Base-by-base conservation (phyloP, 139 green algal genomes). In the Closterium sp. region DNA sequence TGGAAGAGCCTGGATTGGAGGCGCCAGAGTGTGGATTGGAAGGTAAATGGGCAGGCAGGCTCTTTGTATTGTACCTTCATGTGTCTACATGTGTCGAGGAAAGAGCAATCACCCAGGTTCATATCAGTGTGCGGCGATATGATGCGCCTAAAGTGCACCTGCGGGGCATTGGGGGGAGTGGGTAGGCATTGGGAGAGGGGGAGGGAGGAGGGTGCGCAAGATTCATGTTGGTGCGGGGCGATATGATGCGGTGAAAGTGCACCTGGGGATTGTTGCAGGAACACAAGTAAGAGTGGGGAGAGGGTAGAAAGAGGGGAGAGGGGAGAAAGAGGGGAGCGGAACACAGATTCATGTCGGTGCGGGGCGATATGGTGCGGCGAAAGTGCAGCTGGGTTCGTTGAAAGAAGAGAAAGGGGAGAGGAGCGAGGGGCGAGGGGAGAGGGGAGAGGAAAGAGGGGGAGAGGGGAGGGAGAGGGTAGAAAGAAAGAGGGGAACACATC, bases 41-140 rank as follows among this genome's bases (percentile, higher is more conserved):
- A n/a, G n/a, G n/a, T n/a, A n/a, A n/a, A n/a, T n/a, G n/a, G n/a
- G n/a, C n/a, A n/a, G n/a, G n/a, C n/a, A n/a, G n/a, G n/a, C n/a
- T n/a, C n/a, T n/a, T n/a, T n/a, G n/a, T n/a, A n/a, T n/a, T n/a
- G n/a, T 64, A 94, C 91, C 91, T 94, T 94, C 92, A 97, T 96
- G 92, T 97, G 84, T 69, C 96, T 95, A 93, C 97, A 98, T 5
- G 96, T 98, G 95, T 98, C 95, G 35, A 98, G 95, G 95, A 97
- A 98, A 84, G 95, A 96, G 95, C 97, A 98, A 94, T 97, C 97
- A 86, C 97, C 97, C 87, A 97, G 92, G 30, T 87, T 95, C 25
- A 95, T 43, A 90, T 98, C 96, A 5, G 97, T 98, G 94, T 96
- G 96, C 1, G 94, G 90, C 66, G 94, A 94, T 5, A 98, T 95